Evolutionary conservation across 768 basidiomycete genomes (phyloP), one percentile per base, ranked within the genome.

Genomic region (Tylopilus intermedius): DNA sequence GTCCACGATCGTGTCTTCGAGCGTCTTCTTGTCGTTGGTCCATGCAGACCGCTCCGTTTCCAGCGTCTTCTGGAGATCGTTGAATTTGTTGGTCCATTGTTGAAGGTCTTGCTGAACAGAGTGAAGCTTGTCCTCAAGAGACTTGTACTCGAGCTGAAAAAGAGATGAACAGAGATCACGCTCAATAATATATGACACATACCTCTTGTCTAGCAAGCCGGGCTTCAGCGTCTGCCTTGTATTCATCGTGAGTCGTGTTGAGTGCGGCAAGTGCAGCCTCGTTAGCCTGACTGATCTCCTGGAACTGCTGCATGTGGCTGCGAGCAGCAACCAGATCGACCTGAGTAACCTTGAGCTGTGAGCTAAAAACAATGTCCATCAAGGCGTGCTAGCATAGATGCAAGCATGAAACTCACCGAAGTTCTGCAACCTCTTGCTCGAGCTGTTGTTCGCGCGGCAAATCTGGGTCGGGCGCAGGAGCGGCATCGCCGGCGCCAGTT

Each of bases 1-100:
- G 54, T 90, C 88, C 27, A 86, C 81, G 52, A 94, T 89, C 11
- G 88, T 84, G 57, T 83, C 88, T 60, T 94, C 90, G 35, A 94
- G 76, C 1, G 76, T 80, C 74, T 81, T 88, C 77, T 90, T 90
- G 68, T 94, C 92, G 47, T 76, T 81, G 5, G 74, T 67, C 84
- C 89, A 93, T 13, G 82, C 79, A 32, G 73, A 67, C 9, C 87
- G 82, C 59, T 92, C 88, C 3, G 69, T 67, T 50, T 92, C 90
- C 45, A 90, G 75, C 5, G 77, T 75, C 49, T 79, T 81, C 56
- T 85, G 84, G 2, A 85, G 68, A 30, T 86, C 82, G 22, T 72
- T 74, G 49, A 80, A 74, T 49, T 81, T 81, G 41, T 70, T 61
- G 0, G 71, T 73, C 52, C 80, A 59, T 30, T 79, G 72, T 5